Evolutionary conservation across 306 rosid species (phyloP).

Genomic region (Cucurbita moschata): DNA sequence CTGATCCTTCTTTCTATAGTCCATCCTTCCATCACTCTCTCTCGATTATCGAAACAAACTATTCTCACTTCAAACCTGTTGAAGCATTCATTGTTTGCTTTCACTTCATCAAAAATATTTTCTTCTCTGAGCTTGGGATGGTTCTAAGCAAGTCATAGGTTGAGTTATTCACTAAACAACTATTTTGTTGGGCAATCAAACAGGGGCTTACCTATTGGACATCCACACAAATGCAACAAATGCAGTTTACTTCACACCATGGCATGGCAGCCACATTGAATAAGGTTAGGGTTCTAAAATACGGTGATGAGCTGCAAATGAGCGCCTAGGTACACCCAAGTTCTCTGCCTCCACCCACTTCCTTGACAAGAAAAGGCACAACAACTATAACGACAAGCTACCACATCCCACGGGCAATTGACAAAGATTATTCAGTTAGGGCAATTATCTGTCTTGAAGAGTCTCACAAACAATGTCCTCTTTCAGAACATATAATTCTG

Average conservation of each 20-base stretch:
- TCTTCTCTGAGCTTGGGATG: no score
- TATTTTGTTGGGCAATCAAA: no score
- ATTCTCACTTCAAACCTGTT: not conserved
- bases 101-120: no score
- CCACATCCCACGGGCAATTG: no score
- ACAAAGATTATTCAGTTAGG: no score
- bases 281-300: constrained; percentile 26
- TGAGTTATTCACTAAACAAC: no score
- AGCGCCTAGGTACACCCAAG: constrained; percentile 36
- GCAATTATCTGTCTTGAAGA: no score
- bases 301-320: constrained; percentile 15
- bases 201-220: no score
- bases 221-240: not conserved
- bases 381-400: no score
- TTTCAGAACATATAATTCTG: not conserved
- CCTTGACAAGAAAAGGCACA: not conserved
- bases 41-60: not conserved
- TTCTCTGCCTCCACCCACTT: constrained; percentile 15
- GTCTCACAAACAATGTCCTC: not conserved
- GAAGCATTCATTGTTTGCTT: no score
- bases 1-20: not conserved
- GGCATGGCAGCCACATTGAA: no score
- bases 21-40: not conserved
- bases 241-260: not conserved
- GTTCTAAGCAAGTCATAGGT: no score